phyloP scores from a whole-genome alignment of 1,284 basidiomycete genomes.

The Leccinum pseudoinsigne region DNA sequence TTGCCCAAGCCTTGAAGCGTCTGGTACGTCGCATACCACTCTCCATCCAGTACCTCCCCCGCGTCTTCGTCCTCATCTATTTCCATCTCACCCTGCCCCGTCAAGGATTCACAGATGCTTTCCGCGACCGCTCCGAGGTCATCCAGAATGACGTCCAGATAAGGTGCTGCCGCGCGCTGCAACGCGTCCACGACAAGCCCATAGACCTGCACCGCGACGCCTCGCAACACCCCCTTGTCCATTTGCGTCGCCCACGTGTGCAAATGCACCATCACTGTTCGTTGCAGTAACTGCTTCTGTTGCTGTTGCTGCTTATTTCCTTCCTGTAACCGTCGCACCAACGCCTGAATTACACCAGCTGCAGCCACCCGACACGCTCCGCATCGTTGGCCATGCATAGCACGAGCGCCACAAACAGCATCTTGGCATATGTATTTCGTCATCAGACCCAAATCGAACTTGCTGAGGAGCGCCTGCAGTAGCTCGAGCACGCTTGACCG shows the following conservation, averaged over 20 bases:
- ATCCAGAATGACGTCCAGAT: slow-evolving; percentile 55
- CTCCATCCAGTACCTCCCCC: slow-evolving; percentile 43
- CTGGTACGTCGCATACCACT: slow-evolving; percentile 89
- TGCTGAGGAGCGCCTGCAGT: slow-evolving; percentile 78
- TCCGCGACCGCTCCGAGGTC: slow-evolving; percentile 57
- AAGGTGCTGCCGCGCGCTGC: slow-evolving; percentile 47
- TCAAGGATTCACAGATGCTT: slow-evolving; percentile 41
- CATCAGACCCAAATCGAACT: slow-evolving; percentile 82
- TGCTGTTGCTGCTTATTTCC: slow-evolving; percentile 46
- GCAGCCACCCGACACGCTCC: slow-evolving; percentile 91
- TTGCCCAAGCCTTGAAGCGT: slow-evolving; percentile 69
- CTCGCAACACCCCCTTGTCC: slow-evolving; percentile 58
- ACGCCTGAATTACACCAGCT: slow-evolving; percentile 75
- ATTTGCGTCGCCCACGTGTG: slow-evolving; percentile 80
- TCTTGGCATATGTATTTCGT: slow-evolving; percentile 69
- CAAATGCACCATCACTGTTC: slow-evolving; percentile 63
- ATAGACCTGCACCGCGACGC: slow-evolving; percentile 81
- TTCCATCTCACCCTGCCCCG: slow-evolving; percentile 42
- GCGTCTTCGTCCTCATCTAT: slow-evolving; percentile 25
- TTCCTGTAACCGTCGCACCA: slow-evolving; percentile 72
- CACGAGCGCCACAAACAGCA: slow-evolving; percentile 91
- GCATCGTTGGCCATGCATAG: slow-evolving; percentile 95
- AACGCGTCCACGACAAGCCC: slow-evolving; percentile 73
- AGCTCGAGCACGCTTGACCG: slow-evolving; percentile 93
- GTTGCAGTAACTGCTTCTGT: slow-evolving; percentile 29